Conservation (phyloP, 768 basidiomycete species). For the Omphalotus guepiniiformis region DNA sequence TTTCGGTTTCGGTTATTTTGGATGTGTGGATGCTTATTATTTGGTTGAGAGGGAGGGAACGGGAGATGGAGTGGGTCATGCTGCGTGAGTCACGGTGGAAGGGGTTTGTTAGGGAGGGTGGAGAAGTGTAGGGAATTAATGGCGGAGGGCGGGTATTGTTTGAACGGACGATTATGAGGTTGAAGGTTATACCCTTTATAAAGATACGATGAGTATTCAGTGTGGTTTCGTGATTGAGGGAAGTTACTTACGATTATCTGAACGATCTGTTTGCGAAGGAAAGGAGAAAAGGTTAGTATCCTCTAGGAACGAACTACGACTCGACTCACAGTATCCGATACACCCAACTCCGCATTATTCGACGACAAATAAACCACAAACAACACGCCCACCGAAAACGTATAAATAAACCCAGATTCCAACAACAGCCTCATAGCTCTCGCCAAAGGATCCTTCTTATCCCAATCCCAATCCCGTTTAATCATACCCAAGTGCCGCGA, state of each 20-base stretch:
- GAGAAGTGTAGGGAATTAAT: too few species aligned
- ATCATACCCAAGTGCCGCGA: background rate
- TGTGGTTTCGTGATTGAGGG: background rate
- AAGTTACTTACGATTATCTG: slow-evolving; percentile 38
- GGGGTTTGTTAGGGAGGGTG: background rate
- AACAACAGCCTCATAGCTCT: slow-evolving; percentile 29
- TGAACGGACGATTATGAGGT: slow-evolving; percentile 24
- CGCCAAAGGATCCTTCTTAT: slow-evolving; percentile 18
- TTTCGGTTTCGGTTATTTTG: slow-evolving; percentile 1
- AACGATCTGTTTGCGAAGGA: slow-evolving; percentile 31
- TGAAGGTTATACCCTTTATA: slow-evolving; percentile 31
- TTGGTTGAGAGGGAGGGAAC: background rate
- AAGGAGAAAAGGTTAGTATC: background rate
- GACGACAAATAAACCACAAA: slow-evolving; percentile 31
- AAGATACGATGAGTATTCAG: background rate
- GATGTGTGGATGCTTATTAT: background rate
- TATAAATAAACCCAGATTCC: slow-evolving; percentile 38
- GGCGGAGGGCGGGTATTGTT: slow-evolving; percentile 18
- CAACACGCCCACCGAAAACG: slow-evolving; percentile 29
- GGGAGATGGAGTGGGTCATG: background rate
- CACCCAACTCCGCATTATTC: slow-evolving; percentile 32
- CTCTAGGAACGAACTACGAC: background rate
- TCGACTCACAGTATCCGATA: slow-evolving; percentile 32
- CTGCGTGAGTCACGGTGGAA: background rate
- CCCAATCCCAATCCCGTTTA: background rate